Evolutionary conservation across 306 rosid genomes (phyloP).

Genomic region (Argentina anserina): DNA sequence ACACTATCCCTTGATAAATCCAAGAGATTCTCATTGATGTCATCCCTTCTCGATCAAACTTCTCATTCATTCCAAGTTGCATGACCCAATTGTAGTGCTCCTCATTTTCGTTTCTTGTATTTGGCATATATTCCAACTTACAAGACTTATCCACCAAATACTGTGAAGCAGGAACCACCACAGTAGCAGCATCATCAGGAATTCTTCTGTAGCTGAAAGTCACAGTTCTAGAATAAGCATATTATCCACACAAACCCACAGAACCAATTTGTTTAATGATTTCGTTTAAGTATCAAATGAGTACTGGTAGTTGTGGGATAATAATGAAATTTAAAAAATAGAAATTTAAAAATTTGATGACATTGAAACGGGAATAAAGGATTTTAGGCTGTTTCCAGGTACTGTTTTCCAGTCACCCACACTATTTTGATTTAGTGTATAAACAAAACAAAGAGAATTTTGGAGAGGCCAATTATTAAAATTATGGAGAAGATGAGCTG

Average conservation of each 20-base stretch:
- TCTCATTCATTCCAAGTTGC: constrained; percentile 16
- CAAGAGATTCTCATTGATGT: background rate
- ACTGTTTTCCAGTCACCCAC: constrained; percentile 16
- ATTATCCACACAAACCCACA: background rate
- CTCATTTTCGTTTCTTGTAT: background rate
- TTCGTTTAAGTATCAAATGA: background rate
- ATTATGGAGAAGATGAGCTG: constrained; percentile 40
- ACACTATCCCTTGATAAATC: background rate
- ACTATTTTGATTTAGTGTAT: background rate
- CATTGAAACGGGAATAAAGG: background rate
- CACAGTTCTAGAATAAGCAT: constrained; percentile 3
- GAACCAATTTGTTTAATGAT: background rate
- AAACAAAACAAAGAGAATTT: constrained; percentile 19
- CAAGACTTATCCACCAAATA: background rate
- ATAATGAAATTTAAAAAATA: background rate
- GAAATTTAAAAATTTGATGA: background rate
- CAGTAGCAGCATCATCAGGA: background rate
- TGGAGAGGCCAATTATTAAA: constrained; percentile 15
- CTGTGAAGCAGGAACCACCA: background rate
- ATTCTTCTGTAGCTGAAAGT: background rate
- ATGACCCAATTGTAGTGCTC: background rate
- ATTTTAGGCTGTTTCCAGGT: constrained; percentile 30
- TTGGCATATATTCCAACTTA: background rate
- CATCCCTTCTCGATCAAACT: background rate
- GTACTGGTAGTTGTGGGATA: background rate